These are phyloP conservation scores for Pugionium cornutum DNA, from an alignment of 345 rosid genomes.

Conservation along the genomic window DNA sequence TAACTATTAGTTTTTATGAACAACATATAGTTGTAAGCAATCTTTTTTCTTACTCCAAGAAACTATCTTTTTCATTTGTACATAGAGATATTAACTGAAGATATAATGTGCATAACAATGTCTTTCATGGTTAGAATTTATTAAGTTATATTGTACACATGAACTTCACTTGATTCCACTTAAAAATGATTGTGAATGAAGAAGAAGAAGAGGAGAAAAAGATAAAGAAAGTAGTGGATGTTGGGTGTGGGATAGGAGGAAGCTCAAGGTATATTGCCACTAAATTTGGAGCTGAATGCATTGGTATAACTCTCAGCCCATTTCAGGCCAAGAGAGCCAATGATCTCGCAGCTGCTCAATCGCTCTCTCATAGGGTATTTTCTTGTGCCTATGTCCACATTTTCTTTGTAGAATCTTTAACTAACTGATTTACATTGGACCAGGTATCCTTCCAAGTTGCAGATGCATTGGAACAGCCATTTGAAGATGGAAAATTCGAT, in stretches of 20 bases:
- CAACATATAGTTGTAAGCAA: too few relatives aligned
- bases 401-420: neutral
- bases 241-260: conserved; percentile 97
- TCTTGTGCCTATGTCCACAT: neutral
- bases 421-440: conserved; percentile 13
- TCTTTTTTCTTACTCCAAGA: too few relatives aligned
- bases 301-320: conserved; percentile 83
- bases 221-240: conserved; percentile 78
- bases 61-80: too few relatives aligned
- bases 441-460: conserved; percentile 85
- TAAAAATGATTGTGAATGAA: conserved; percentile 6
- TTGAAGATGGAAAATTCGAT: conserved; percentile 75
- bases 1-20: too few relatives aligned
- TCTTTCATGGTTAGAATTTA: too few relatives aligned
- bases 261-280: conserved; percentile 78
- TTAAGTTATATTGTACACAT: neutral
- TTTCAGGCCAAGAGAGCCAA: conserved; percentile 80
- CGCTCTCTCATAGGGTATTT: conserved; percentile 57
- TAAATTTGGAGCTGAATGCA: conserved; percentile 67
- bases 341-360: conserved; percentile 66
- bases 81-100: too few relatives aligned
- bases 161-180: neutral
- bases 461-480: conserved; percentile 88
- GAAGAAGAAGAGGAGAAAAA: conserved; percentile 39
- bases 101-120: too few relatives aligned